Evolutionary conservation across 495 filamentous ascomycete genomes (phyloP).

Genomic region (Podospora tetraspora): DNA sequence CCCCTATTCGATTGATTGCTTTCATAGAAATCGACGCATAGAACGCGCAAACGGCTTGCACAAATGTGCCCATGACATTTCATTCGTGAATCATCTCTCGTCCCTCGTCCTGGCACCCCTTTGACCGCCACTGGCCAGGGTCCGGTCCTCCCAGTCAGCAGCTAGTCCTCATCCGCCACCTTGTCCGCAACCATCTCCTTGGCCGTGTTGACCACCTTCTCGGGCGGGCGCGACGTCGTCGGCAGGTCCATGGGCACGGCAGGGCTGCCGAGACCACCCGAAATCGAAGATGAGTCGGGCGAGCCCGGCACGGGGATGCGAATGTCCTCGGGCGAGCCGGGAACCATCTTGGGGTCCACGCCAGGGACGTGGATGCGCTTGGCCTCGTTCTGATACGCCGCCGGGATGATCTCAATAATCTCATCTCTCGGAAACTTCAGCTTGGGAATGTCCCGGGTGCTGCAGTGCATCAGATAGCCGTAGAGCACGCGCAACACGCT

Average conservation of each 20-base stretch:
- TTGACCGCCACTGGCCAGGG: not conserved
- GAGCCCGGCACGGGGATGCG: conserved; percentile 65
- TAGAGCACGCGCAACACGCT: conserved; percentile 94
- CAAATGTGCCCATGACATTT: not conserved
- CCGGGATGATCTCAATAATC: conserved; percentile 97
- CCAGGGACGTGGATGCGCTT: conserved; percentile 66
- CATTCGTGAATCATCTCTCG: not conserved
- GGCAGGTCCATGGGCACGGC: conserved; percentile 22
- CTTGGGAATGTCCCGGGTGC: conserved; percentile 89
- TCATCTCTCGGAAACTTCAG: conserved; percentile 93
- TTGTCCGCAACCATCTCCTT: conserved; percentile 44
- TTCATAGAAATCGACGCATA: not conserved
- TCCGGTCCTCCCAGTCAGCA: not conserved
- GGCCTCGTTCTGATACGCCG: conserved; percentile 92
- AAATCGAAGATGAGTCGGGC: conserved; percentile 27
- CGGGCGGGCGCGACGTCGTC: conserved; percentile 29
- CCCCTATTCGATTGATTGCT: not conserved
- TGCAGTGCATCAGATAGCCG: conserved; percentile 97
- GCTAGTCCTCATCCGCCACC: conserved; percentile 43
- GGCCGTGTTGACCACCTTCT: conserved; percentile 42
- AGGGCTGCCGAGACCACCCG: conserved; percentile 29
- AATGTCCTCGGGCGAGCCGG: conserved; percentile 76
- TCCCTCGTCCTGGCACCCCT: not conserved
- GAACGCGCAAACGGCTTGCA: not conserved
- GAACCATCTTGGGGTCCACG: conserved; percentile 44